Base-by-base conservation (phyloP, 805 yeast genomes). In the Nakazawaea laoshanensis region DNA sequence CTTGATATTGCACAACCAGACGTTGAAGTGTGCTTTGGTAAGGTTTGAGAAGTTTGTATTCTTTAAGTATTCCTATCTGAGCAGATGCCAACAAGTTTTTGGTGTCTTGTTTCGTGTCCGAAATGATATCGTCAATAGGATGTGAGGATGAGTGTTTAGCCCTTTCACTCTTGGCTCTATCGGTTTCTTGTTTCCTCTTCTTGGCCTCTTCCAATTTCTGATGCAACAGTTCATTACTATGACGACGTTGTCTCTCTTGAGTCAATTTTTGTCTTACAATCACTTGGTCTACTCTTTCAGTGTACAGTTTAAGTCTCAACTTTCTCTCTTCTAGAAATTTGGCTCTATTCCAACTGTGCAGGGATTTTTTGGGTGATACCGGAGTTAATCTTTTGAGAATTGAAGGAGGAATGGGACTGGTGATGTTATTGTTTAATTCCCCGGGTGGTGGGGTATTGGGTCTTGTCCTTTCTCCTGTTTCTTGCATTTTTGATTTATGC, bases 331-430 rank as follows among this genome's bases (percentile, higher is more conserved):
- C 11, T 6, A 30, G n/a, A 8, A 29, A 9, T 13, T 19, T 29
- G 20, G 7, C 8, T n/a, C 12, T 12, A 27, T 19, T 12, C 7
- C 19, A 11, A 7, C 14, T 10, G 21, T 35, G 18, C n/a, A n/a
- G n/a, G n/a, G n/a, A n/a, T n/a, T 21, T 35, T 15, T 30, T 24
- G 7, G 38, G 32, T 14, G 38, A 34, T 7, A 34, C 37, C n/a
- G 37, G 37, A 6, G 34, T 35, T 18, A 30, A 27, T 19, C 34
- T 25, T 20, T 35, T 26, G 18, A 30, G 32, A 15, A 30, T 27
- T 7, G 33, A 26, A 3, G 23, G 21, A 11, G 34, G 34, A 18
- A 27, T 26, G 20, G 4, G 18, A n/a, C n/a, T n/a, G n/a, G 27
- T 19, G 20, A 15, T 15, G 19, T 17, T 20, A 20, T 7, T 12